Percentiles rank a stretch among this genome's conserved stretches.
Evolutionary conservation across 164 flowering plant species (phyloP).

Genomic region (Tinospora cordifolia): DNA sequence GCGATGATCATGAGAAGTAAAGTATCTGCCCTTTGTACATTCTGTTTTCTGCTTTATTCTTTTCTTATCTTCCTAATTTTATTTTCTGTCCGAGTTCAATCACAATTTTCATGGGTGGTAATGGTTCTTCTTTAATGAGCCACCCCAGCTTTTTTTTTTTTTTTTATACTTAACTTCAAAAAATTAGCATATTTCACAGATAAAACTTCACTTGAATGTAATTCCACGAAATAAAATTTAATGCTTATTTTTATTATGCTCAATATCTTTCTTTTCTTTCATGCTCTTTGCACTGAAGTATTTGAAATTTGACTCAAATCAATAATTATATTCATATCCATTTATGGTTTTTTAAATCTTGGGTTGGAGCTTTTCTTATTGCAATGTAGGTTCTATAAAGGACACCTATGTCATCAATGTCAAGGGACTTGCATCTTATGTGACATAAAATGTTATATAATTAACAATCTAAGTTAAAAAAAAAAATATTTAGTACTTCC

Average conservation of each 20-base stretch:
- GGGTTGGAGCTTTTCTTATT: background rate
- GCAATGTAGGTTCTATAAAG: too few relatives aligned
- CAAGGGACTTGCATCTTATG: too few relatives aligned
- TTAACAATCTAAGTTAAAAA: too few relatives aligned
- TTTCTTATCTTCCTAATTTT: background rate
- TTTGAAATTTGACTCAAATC: background rate
- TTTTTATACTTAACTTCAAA: background rate
- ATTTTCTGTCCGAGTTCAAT: background rate
- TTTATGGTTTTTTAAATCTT: background rate
- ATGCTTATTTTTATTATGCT: background rate
- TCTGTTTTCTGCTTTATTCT: conserved; percentile 18
- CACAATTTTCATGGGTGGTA: background rate
- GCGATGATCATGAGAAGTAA: conserved; percentile 43
- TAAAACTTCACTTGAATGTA: background rate
- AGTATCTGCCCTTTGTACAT: conserved; percentile 27
- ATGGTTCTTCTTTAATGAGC: background rate
- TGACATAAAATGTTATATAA: too few relatives aligned
- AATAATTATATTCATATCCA: background rate
- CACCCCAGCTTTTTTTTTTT: background rate
- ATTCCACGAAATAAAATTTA: background rate
- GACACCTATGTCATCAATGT: too few relatives aligned
- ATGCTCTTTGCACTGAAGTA: background rate
- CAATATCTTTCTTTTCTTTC: background rate
- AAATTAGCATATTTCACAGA: background rate
- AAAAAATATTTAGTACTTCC: too few relatives aligned